Base-by-base conservation (phyloP, 495 filamentous ascomycete species). In the Annulohypoxylon bovei region DNA sequence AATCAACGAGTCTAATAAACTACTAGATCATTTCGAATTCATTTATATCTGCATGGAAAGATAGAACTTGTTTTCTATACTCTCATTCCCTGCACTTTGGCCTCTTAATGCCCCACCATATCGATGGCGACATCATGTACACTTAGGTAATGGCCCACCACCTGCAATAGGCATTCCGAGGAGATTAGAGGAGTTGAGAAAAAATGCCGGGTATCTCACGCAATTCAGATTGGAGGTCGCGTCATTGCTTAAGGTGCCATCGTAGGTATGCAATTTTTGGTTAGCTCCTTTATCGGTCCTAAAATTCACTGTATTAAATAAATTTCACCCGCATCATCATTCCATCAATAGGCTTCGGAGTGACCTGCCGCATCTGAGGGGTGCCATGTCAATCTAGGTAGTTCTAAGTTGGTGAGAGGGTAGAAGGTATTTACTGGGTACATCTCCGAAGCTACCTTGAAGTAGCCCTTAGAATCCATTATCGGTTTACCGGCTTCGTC, bases 381-480 rank as follows among this genome's bases (percentile, higher is more conserved):
- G n/a, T 27, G 27, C 20, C 14, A 11, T 1, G 37, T 58, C 25
- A 50, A 54, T 14, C 6, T 30, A 12, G 23, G 16, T 44, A 18
- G 40, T 44, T 20, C 16, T 2, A 22, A 3, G 40, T 44, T 20
- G 40, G n/a, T 20, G 18, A 11, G n/a, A 39, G 28, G 20, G 6
- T 33, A 20, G 8, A 50, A 68, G 33, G 6, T 37, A 80, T 82
- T 80, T 50, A 84, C 83, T 68, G 78, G 81, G 59, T 84, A 85
- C 50, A 87, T 49, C 53, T 79, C 74, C 16, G 78, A 77, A 57
- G 71, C 72, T 14, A 79, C 79, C 65, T 81, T 76, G 63, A 79
- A 85, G 52, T 78, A 72, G 2, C 82, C 81, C 42, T 81, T 81
- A 7, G 71, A 60, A 47, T 81, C 73, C 32, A 82, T 1, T 6